phyloP scores from a whole-genome alignment of 2,329 filamentous ascomycete genomes.

The Aspergillus arachidicola region DNA sequence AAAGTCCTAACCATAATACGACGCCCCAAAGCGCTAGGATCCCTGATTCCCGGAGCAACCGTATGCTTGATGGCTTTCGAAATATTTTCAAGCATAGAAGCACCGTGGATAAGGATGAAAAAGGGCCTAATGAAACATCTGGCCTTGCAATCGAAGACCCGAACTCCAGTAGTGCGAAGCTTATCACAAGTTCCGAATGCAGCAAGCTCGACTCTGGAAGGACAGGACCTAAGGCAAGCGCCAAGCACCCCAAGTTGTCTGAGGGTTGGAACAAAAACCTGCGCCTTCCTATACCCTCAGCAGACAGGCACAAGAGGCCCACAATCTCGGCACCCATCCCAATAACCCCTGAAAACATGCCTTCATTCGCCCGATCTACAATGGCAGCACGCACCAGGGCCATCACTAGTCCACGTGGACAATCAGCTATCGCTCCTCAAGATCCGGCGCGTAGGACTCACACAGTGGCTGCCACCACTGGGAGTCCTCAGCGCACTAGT shows the following conservation, averaged over 20 bases:
- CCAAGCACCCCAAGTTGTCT: slow-evolving; percentile 14
- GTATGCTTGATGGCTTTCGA: slow-evolving; percentile 22
- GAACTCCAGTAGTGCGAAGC: background rate
- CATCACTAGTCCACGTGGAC: slow-evolving; percentile 1
- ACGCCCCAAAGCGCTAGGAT: background rate
- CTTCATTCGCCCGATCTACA: slow-evolving; percentile 22
- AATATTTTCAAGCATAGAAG: slow-evolving; percentile 23
- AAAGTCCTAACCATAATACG: background rate
- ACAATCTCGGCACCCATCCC: background rate
- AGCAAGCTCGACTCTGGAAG: slow-evolving; percentile 8
- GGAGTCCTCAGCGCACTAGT: slow-evolving; percentile 18
- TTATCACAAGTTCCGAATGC: background rate
- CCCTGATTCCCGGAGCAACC: slow-evolving; percentile 18
- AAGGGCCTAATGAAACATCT: slow-evolving; percentile 1
- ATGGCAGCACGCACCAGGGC: slow-evolving; percentile 22
- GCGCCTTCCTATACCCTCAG: slow-evolving; percentile 13
- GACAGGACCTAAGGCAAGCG: slow-evolving; percentile 1
- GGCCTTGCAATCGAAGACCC: slow-evolving; percentile 4
- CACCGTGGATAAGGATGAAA: slow-evolving; percentile 12
- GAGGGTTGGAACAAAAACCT: slow-evolving; percentile 17
- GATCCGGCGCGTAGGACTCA: slow-evolving; percentile 12
- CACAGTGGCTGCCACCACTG: slow-evolving; percentile 18
- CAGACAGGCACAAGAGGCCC: background rate
- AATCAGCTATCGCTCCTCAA: slow-evolving; percentile 5
- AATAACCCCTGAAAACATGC: slow-evolving; percentile 2